These are phyloP conservation scores for Scedosporium apiospermum DNA, from an alignment of 2,329 filamentous ascomycete genomes.

Conservation along the genomic window DNA sequence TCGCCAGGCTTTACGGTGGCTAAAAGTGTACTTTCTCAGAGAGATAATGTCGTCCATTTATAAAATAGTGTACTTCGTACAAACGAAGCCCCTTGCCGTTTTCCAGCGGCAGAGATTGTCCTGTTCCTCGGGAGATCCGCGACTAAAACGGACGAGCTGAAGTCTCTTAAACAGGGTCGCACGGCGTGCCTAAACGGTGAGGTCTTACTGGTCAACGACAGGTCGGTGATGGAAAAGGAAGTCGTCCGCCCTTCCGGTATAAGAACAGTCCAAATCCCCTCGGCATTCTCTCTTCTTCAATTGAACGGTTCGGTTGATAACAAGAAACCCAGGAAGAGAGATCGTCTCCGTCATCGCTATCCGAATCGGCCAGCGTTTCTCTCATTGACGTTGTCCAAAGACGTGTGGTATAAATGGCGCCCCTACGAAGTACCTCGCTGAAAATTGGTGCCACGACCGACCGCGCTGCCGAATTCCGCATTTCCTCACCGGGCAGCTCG, in stretches of 20 bases:
- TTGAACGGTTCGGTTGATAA: neutral
- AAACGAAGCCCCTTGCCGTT: neutral
- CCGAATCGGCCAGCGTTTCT: neutral
- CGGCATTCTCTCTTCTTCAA: neutral
- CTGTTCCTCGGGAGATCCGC: neutral
- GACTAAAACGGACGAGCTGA: neutral
- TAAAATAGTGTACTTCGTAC: no score
- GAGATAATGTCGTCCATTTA: no score
- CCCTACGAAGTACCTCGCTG: neutral
- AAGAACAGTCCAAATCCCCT: no score
- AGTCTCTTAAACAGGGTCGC: neutral
- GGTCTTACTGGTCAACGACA: neutral
- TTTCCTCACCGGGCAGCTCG: neutral
- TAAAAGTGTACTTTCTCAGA: neutral
- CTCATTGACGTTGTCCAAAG: neutral
- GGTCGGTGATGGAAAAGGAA: neutral
- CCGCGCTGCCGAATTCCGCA: neutral
- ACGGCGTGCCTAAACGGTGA: neutral
- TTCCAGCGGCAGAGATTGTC: neutral
- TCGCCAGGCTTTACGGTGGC: neutral
- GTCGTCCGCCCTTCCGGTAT: no score
- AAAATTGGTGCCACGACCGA: neutral
- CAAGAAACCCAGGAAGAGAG: neutral
- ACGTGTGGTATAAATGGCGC: neutral
- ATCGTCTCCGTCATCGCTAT: neutral